Evolutionary conservation across 2,329 filamentous ascomycete species (phyloP).

Genomic region (Arachnopeziza araneosa): DNA sequence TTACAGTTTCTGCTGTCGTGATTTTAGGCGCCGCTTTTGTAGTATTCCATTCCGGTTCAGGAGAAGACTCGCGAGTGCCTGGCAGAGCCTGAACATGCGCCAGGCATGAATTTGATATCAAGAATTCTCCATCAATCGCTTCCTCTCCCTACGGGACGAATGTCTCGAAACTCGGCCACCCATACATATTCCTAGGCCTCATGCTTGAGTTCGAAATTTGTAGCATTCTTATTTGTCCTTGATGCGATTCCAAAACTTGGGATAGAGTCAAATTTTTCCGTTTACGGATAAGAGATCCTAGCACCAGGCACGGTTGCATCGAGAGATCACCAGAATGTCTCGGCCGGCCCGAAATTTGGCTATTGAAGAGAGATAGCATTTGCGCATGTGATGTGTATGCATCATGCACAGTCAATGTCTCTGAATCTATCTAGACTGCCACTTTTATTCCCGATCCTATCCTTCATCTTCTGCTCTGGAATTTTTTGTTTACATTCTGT

Average conservation of each 20-base stretch:
- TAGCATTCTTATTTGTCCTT: conserved; percentile 13
- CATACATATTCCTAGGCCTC: background rate
- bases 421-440: background rate
- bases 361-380: background rate
- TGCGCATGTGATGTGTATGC: background rate
- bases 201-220: conserved; percentile 25
- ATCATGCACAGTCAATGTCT: background rate
- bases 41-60: background rate
- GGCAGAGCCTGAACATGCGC: conserved; percentile 4
- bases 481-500: background rate
- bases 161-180: conserved; percentile 9
- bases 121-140: conserved; percentile 3
- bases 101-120: background rate
- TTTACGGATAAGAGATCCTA: conserved; percentile 15
- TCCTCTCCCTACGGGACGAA: background rate
- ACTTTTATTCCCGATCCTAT: background rate
- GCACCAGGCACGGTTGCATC: conserved; percentile 16
- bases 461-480: background rate
- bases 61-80: background rate
- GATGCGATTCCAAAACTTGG: conserved; percentile 13
- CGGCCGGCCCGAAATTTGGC: too few species aligned
- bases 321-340: background rate
- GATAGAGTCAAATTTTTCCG: conserved; percentile 20
- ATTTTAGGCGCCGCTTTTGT: background rate
- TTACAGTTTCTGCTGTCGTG: background rate